Conservation (phyloP, 2,329 filamentous ascomycete species). For the Xylaria sp. region DNA sequence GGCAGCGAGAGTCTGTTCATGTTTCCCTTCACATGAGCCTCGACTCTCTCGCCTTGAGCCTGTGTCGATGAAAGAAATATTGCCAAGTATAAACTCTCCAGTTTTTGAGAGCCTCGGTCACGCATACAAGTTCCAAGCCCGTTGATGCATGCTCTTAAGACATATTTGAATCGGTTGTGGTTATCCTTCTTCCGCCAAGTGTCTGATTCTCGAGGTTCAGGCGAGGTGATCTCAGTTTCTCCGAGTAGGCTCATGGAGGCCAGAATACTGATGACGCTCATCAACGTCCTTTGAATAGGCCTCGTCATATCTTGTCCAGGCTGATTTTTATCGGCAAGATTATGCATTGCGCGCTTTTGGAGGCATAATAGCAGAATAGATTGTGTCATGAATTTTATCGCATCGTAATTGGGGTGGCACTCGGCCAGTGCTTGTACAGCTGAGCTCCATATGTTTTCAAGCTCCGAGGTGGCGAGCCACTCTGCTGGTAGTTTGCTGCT, state of each 20-base stretch:
- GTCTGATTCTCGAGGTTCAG: constrained; percentile 25
- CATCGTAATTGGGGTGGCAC: constrained; percentile 41
- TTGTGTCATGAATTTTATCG: constrained; percentile 44
- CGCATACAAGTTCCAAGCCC: constrained; percentile 27
- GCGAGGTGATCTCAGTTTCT: constrained; percentile 32
- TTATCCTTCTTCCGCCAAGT: constrained; percentile 30
- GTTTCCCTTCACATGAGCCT: constrained; percentile 17
- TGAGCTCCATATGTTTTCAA: constrained; percentile 49
- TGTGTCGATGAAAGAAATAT: constrained; percentile 35
- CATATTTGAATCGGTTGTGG: constrained; percentile 36
- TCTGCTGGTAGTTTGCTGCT: constrained; percentile 45
- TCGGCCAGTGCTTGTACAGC: constrained; percentile 46
- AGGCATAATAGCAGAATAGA: constrained; percentile 44
- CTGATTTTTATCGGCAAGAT: constrained; percentile 18
- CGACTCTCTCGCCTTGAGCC: constrained; percentile 21
- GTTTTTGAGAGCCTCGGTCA: constrained; percentile 25
- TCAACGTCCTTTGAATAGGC: constrained; percentile 46
- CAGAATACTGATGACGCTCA: constrained; percentile 50
- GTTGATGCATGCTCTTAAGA: constrained; percentile 41
- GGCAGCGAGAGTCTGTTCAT: constrained; percentile 30
- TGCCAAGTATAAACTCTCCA: constrained; percentile 34
- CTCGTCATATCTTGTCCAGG: constrained; percentile 31
- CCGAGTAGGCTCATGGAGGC: constrained; percentile 40
- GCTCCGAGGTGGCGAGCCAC: constrained; percentile 52
- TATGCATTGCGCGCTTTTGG: constrained; percentile 24